phyloP scores from a whole-genome alignment of 208 protist species.

The Trypanosomatidae sp. region DNA sequence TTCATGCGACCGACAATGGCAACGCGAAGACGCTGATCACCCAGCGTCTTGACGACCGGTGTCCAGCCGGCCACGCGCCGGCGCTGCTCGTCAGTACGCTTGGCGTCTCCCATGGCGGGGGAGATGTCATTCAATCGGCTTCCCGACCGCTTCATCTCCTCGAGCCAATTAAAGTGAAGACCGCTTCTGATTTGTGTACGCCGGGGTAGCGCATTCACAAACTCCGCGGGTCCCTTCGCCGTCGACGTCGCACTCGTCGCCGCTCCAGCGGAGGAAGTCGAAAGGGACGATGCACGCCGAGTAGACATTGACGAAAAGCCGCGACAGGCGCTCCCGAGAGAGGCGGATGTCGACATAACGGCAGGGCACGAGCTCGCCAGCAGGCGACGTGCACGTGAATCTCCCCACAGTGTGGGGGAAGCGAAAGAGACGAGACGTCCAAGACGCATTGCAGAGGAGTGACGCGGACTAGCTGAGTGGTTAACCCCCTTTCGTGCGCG shows the following conservation, averaged over 20 bases:
- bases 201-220: constrained; percentile 35
- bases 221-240: background rate
- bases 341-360: background rate
- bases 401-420: background rate
- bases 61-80: constrained; percentile 74
- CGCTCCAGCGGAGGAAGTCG: background rate
- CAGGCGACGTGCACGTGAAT: background rate
- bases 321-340: background rate
- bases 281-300: background rate
- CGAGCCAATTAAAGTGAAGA: constrained; percentile 61
- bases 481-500: background rate
- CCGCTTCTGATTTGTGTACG: constrained; percentile 52
- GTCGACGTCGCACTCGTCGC: background rate
- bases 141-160: constrained; percentile 59
- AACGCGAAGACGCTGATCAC: constrained; percentile 81
- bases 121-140: constrained; percentile 76
- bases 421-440: background rate
- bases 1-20: constrained; percentile 92
- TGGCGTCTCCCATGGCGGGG: constrained; percentile 53
- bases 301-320: background rate
- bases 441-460: background rate
- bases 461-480: background rate
- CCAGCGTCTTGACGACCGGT: constrained; percentile 79
- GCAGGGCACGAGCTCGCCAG: background rate
- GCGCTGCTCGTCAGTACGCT: constrained; percentile 70